Evolutionary conservation across 495 filamentous ascomycete genomes (phyloP), one percentile per base, ranked within the genome.

Genomic region (Parathielavia appendiculata): DNA sequence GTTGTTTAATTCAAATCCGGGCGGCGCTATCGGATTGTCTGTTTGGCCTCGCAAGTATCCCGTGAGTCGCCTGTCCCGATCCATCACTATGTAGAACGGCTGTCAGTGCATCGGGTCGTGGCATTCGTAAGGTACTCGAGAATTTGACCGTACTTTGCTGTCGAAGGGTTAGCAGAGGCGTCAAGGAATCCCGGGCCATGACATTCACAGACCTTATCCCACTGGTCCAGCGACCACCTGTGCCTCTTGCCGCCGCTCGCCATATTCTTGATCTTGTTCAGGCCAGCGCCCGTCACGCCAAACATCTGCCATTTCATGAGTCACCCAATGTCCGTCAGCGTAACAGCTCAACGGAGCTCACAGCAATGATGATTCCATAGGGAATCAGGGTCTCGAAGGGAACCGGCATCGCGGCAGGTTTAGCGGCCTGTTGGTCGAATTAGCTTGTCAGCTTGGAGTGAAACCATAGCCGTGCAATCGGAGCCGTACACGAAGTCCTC

Each of bases 311-410:
- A 45, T 53, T 54, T 8, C 55, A 54, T 71, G 67, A 66, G 69
- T 71, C 54, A 69, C 63, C n/a, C 61, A 43, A 49, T 53, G 51
- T 30, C 41, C 20, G 22, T 43, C 20, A 26, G 51, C 19, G 17
- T 56, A 17, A 57, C 51, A 60, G 66, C 66, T 58, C 62, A 22
- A 55, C 44, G 17, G 53, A 62, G 79, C 90, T 73, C 79, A 97
- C 92, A 70, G 74, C 79, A 51, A 91, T 71, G 75, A 95, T 89
- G 80, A 97, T 92, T 64, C 81, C 93, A 77, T 95, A 97, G 48
- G 93, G 93, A 71, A 98, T 75, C 66, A 98, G 77, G 58, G 91
- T 86, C 81, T 98, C 93, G 78, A 97, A 97, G 52, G 93, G 93
- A 62, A 98, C 84, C 72, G 87, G 90, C 93, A 97, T 97, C 49